Base-by-base conservation (phyloP, 345 rosid species). In the Eucalyptus shirleyi region DNA sequence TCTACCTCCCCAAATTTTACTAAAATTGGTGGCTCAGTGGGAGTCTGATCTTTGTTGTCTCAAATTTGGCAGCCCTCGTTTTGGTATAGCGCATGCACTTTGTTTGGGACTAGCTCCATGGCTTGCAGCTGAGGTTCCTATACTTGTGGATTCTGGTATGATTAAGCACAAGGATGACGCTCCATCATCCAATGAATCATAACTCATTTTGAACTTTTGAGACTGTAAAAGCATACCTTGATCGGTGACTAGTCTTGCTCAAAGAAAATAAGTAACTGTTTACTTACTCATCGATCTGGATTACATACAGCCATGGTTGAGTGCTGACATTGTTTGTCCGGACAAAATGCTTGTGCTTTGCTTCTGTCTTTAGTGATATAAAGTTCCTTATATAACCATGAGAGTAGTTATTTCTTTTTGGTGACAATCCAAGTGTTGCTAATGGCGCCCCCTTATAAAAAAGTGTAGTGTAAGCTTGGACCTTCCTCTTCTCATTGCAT, bases 101-200 rank as follows among this genome's bases (percentile, higher is more conserved):
- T 98, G 99, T 91, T 91, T 98, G 94, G 99, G 99, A 53, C 98
- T 98, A 50, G 99, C 99, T 88, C 99, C 99, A 85, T 98, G 99
- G 99, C 98, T 98, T 47, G 99, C 99, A 28, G 99, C 99, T 85
- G 99, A 98, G 95, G 93, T 97, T 90, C 99, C 99, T 42, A 90
- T 97, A 90, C 99, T 98, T 40, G 99, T 98, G 86, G 99, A 98
- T 88, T 98, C 99, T 14, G 99, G 99, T 87, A 95, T 95, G 97
- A 95, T 98, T 88, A 98, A 97, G 96, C 99, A 98, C 95, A 96
- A 97, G 91, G 99, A 98, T 91, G 99, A 98, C 30, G 94, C 96
- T 10, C 83, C 97, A 53, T 85, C 98, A 7, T 92, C 98, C 42
- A 91, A 81, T 17, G 99, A 94, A 90, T 88, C 96, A 28, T 95